Conservation (phyloP, 2,329 filamentous ascomycete genomes). For the Sordariomycetes sp. region DNA sequence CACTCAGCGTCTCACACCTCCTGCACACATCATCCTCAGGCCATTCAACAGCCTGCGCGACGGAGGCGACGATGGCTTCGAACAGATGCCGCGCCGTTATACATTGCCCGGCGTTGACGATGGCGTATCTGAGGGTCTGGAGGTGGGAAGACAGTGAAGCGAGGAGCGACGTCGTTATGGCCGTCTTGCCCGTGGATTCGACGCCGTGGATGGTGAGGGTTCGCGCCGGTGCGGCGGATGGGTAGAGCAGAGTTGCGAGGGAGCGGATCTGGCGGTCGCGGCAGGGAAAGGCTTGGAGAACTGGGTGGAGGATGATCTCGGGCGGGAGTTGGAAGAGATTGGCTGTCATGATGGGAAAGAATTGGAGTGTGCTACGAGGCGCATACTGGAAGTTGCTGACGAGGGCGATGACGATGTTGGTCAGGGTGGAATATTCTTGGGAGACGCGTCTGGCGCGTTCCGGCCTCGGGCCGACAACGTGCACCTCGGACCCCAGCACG, state of each 20-base stretch:
- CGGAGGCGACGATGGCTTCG: constrained; percentile 56
- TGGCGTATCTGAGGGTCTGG: constrained; percentile 38
- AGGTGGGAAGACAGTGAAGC: constrained; percentile 8
- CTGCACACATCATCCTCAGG: constrained; percentile 14
- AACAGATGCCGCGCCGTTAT: constrained; percentile 71
- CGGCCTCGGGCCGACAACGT: too few species aligned
- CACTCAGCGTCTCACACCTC: constrained; percentile 72
- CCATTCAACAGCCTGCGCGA: constrained; percentile 40
- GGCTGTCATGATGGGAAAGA: not conserved
- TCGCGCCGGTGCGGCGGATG: constrained; percentile 57
- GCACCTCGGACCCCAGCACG: too few species aligned
- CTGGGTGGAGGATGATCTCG: constrained; percentile 34
- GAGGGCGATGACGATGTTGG: not conserved
- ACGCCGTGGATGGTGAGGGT: constrained; percentile 77
- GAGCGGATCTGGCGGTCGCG: constrained; percentile 51
- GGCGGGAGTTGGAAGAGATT: constrained; percentile 42
- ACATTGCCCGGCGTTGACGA: constrained; percentile 65
- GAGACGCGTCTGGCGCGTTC: constrained; percentile 1
- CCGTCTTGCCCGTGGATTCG: constrained; percentile 79
- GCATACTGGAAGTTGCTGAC: too few species aligned
- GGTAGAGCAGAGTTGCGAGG: constrained; percentile 44
- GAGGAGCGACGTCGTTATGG: constrained; percentile 48
- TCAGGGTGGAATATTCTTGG: not conserved
- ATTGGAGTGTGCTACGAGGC: too few species aligned
- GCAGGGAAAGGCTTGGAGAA: constrained; percentile 43